These are phyloP conservation scores for Xerocomus minutiporus DNA, from an alignment of 1,284 basidiomycete species.

Conservation along the genomic window DNA sequence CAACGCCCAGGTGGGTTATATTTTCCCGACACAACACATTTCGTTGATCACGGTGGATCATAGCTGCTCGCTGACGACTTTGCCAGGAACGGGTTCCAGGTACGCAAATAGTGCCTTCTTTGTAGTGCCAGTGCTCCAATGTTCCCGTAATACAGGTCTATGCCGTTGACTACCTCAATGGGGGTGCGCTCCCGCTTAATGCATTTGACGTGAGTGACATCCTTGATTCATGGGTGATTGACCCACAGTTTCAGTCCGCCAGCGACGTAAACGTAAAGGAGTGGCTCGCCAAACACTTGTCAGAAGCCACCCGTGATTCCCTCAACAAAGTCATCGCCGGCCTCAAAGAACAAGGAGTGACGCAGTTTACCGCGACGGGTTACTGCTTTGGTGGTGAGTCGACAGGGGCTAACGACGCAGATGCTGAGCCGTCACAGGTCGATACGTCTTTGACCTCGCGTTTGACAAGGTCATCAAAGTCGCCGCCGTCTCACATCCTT, in stretches of 20 bases:
- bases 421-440: conserved; percentile 31
- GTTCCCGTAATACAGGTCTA: conserved; percentile 29
- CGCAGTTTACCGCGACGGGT: conserved; percentile 55
- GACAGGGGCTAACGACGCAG: too few species aligned
- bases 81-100: conserved; percentile 68
- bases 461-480: conserved; percentile 56
- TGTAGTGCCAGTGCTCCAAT: background rate
- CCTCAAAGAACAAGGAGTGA: conserved; percentile 57
- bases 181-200: conserved; percentile 35
- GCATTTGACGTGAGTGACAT: conserved; percentile 12
- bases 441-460: conserved; percentile 64
- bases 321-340: conserved; percentile 56
- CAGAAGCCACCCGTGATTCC: conserved; percentile 43
- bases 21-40: too few species aligned
- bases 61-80: conserved; percentile 70
- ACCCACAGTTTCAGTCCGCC: background rate
- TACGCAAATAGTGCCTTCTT: conserved; percentile 18
- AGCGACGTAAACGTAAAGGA: conserved; percentile 38
- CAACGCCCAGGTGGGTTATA: conserved; percentile 47
- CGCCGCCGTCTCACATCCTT: conserved; percentile 62
- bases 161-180: conserved; percentile 43
- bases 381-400: conserved; percentile 67
- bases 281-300: conserved; percentile 51
- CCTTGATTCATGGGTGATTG: background rate
- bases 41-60: background rate